Base-by-base conservation (phyloP, 805 yeast species). In the Komagataella pastoris region DNA sequence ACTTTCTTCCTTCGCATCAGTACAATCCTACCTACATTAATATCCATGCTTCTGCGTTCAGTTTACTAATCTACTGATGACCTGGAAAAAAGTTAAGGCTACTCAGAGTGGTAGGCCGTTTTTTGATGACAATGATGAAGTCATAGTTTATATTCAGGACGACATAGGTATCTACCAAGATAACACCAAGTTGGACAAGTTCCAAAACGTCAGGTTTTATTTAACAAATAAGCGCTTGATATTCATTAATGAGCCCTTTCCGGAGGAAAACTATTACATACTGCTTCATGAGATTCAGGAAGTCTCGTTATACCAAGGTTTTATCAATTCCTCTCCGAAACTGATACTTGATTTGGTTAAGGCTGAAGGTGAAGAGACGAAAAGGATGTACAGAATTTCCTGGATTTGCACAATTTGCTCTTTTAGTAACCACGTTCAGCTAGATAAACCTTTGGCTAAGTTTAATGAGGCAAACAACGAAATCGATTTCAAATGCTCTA, bases 111-210 rank as follows among this genome's bases (percentile, higher is more conserved):
- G 40, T 30, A 30, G 40, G 6, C 40, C 40, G n/a, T 10, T 30
- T 30, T 30, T 30, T 8, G 40, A 30, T 14, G 40, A 30, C 14
- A 8, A 10, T 30, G 40, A 30, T 30, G 90, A 84, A 59, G 65
- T 68, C 44, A 81, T 79, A 55, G 63, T 81, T 2, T 60, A 71
- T 2, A 77, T 82, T 1, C 80, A 74, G 53, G 73, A 71, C 50
- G 66, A 70, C 18, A 75, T 87, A 1, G 97, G 97, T 0, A 64
- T 90, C 3, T 90, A 90, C 61, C 90, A 85, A 58, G 95, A 88
- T 19, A 79, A 79, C 53, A 69, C 70, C 54, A 87, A 86, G 66
- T 75, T 87, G 21, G 50, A 67, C 2, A 70, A 77, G 30, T 76
- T 81, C 55, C 95, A 87, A 61, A 67, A 75, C 53, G 98, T 98